Percentiles rank a stretch among this genome's conserved stretches.
Evolutionary conservation across 1,284 basidiomycete genomes (phyloP).

Genomic region (Abortiporus biennis): DNA sequence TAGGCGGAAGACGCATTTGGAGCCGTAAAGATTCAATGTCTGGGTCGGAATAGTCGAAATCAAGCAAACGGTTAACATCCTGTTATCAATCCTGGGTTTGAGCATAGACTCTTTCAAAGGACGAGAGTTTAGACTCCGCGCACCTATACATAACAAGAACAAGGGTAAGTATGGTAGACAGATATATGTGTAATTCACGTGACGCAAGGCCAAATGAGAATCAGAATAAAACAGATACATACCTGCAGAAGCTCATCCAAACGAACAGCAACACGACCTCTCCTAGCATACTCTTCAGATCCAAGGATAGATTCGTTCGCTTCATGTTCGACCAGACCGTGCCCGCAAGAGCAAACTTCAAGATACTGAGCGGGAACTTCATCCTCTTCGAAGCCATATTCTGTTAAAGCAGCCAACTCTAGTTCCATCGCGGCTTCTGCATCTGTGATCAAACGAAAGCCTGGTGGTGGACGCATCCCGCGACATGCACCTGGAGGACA

Average conservation of each 20-base stretch:
- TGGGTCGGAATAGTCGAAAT: conserved; percentile 71
- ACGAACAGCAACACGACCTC: conserved; percentile 73
- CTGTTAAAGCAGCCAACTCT: conserved; percentile 44
- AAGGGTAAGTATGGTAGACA: conserved; percentile 6
- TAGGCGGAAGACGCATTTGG: conserved; percentile 56
- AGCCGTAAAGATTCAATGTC: conserved; percentile 67
- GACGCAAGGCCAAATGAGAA: conserved; percentile 1
- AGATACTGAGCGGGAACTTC: conserved; percentile 47
- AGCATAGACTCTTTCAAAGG: conserved; percentile 2
- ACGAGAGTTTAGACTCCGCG: conserved; percentile 9
- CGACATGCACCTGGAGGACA: conserved; percentile 47
- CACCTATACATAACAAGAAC: no score
- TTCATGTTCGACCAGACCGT: conserved; percentile 63
- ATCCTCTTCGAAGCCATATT: conserved; percentile 65
- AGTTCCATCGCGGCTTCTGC: conserved; percentile 32
- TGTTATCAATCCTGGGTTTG: conserved; percentile 24
- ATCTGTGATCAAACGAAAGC: conserved; percentile 49
- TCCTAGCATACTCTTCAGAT: conserved; percentile 58
- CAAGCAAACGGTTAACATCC: conserved; percentile 71
- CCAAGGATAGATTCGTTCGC: conserved; percentile 55
- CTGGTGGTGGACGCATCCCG: conserved; percentile 63
- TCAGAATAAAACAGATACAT: conserved; percentile 17
- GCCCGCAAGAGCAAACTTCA: conserved; percentile 69
- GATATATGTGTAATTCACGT: conserved; percentile 1
- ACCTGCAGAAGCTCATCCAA: conserved; percentile 86